phyloP scores from a whole-genome alignment of 306 rosid genomes.

The Vigna radiata region DNA sequence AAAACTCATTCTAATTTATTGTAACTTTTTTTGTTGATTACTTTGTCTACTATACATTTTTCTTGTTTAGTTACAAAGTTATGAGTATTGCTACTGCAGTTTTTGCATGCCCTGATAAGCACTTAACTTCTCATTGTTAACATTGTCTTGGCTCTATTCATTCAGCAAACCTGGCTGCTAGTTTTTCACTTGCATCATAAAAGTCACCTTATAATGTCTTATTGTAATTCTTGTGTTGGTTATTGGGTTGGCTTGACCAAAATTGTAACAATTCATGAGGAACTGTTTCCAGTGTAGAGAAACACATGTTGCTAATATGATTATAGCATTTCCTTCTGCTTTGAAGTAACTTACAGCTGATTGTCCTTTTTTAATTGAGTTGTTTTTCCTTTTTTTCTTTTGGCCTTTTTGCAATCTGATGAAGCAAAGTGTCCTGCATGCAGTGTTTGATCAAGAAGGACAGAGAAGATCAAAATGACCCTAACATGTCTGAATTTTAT shows the following conservation, averaged over 20 bases:
- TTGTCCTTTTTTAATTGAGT: slow-evolving; percentile 12
- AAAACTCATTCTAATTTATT: slow-evolving; percentile 22
- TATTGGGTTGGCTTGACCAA: neutral
- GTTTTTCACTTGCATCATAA: too few relatives aligned
- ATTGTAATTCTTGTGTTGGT: neutral
- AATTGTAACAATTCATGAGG: neutral
- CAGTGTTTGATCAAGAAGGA: slow-evolving; percentile 85
- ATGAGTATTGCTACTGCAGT: neutral
- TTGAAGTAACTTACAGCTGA: slow-evolving; percentile 1
- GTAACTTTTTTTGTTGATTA: slow-evolving; percentile 8
- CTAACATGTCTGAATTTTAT: slow-evolving; percentile 59
- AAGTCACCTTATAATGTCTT: too few relatives aligned
- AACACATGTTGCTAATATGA: neutral
- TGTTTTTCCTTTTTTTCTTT: neutral
- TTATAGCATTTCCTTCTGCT: slow-evolving; percentile 21
- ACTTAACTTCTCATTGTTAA: too few relatives aligned
- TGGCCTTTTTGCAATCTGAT: slow-evolving; percentile 10
- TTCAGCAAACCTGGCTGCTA: neutral
- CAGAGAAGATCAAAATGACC: slow-evolving; percentile 59
- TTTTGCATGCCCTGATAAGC: neutral
- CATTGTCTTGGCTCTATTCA: neutral
- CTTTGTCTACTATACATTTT: neutral
- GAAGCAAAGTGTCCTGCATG: slow-evolving; percentile 52
- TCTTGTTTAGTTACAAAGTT: slow-evolving; percentile 14
- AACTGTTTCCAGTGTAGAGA: neutral